Percentiles rank a stretch among this genome's conserved stretches.
Evolutionary conservation across 1,139 yeast species (phyloP).

Genomic region (Yamadazyma sp.): DNA sequence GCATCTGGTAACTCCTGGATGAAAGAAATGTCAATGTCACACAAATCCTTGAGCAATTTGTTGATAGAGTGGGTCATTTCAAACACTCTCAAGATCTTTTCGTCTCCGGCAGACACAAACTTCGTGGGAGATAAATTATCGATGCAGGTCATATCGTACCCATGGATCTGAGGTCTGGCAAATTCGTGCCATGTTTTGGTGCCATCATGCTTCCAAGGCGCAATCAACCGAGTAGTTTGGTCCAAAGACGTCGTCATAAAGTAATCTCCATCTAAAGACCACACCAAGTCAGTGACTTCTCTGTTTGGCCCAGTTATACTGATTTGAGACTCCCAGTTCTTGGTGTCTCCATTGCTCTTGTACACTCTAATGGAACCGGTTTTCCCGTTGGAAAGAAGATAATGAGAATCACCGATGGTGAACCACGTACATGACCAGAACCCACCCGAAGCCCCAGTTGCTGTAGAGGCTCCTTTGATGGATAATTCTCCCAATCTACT

Average conservation of each 20-base stretch:
- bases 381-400: conserved; percentile 77
- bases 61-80: conserved; percentile 86
- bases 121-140: conserved; percentile 58
- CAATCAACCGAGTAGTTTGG: conserved; percentile 86
- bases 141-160: conserved; percentile 93
- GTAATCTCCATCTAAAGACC: conserved; percentile 72
- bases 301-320: conserved; percentile 78
- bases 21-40: conserved; percentile 37
- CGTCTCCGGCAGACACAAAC: conserved; percentile 95
- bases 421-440: conserved; percentile 93
- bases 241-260: conserved; percentile 78
- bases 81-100: conserved; percentile 85
- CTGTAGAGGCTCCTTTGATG: conserved; percentile 95
- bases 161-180: conserved; percentile 97
- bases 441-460: conserved; percentile 98
- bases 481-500: conserved; percentile 87
- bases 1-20: conserved; percentile 57
- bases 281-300: conserved; percentile 75
- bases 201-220: conserved; percentile 49
- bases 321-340: conserved; percentile 52
- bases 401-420: conserved; percentile 26
- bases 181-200: conserved; percentile 78
- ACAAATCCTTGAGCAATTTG: conserved; percentile 53
- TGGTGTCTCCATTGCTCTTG: conserved; percentile 36
- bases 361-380: conserved; percentile 93